Evolutionary conservation across 805 yeast genomes (phyloP).

Genomic region (Barnettozyma populi): DNA sequence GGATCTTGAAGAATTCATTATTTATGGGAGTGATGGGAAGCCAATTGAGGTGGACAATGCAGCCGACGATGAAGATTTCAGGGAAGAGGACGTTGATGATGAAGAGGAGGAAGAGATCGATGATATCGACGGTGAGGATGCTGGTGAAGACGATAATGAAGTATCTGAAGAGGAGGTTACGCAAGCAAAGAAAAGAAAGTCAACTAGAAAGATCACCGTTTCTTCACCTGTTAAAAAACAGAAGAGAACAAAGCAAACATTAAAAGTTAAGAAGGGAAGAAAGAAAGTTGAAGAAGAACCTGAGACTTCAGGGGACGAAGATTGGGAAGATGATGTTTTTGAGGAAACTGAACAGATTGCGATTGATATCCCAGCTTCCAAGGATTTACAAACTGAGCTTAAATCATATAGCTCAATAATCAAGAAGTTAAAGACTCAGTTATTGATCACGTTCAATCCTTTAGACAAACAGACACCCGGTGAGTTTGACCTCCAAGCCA

Average conservation of each 20-base stretch:
- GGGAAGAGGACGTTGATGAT: slow-evolving; percentile 23
- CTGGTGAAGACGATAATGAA: slow-evolving; percentile 23
- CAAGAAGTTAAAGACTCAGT: slow-evolving; percentile 28
- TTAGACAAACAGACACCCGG: slow-evolving; percentile 7
- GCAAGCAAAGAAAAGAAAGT: slow-evolving; percentile 1
- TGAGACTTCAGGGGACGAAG: slow-evolving; percentile 24
- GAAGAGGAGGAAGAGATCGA: slow-evolving; percentile 27
- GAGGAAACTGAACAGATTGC: slow-evolving; percentile 18
- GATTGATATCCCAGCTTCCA: slow-evolving; percentile 14
- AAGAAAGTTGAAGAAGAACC: slow-evolving; percentile 16
- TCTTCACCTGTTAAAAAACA: slow-evolving; percentile 11
- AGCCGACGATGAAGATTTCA: slow-evolving; percentile 28
- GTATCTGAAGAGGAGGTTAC: slow-evolving; percentile 9
- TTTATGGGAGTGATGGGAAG: slow-evolving; percentile 38
- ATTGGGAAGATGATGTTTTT: slow-evolving; percentile 21
- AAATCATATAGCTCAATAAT: slow-evolving; percentile 17
- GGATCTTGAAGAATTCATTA: slow-evolving; percentile 38
- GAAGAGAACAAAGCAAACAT: slow-evolving; percentile 8
- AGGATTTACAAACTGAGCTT: slow-evolving; percentile 10
- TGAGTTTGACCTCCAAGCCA: slow-evolving; percentile 7
- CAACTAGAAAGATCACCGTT: slow-evolving; percentile 15
- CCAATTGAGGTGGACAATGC: slow-evolving; percentile 30
- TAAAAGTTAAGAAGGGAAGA: slow-evolving; percentile 5
- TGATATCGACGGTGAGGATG: slow-evolving; percentile 23
- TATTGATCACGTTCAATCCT: slow-evolving; percentile 16